Conservation (phyloP, 2,329 filamentous ascomycete genomes). For the Talaromyces sp. region DNA sequence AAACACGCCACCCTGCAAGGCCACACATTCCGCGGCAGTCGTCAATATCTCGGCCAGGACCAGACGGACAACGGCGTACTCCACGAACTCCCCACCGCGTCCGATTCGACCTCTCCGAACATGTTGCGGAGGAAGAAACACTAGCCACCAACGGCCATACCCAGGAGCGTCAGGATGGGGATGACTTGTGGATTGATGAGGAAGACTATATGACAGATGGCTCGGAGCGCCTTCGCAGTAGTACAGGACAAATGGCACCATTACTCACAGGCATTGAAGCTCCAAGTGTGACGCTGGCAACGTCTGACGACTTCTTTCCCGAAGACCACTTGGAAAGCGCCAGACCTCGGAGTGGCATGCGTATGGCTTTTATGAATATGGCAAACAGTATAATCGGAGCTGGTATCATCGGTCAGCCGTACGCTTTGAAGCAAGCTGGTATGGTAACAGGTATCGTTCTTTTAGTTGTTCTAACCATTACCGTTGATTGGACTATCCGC, state of each 20-base stretch:
- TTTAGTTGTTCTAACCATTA: constrained; percentile 72
- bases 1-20: constrained; percentile 18
- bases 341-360: constrained; percentile 79
- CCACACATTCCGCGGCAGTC: constrained; percentile 35
- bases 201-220: constrained; percentile 58
- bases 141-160: constrained; percentile 30
- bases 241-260: constrained; percentile 56
- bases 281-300: constrained; percentile 71
- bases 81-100: constrained; percentile 66
- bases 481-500: constrained; percentile 95
- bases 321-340: constrained; percentile 59
- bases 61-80: constrained; percentile 44
- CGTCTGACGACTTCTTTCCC: constrained; percentile 53
- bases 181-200: constrained; percentile 51
- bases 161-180: constrained; percentile 28
- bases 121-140: constrained; percentile 27
- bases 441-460: constrained; percentile 75
- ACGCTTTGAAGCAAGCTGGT: constrained; percentile 91
- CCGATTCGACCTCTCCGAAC: constrained; percentile 57
- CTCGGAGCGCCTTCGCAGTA: constrained; percentile 35
- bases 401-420: constrained; percentile 78
- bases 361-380: constrained; percentile 98
- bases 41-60: constrained; percentile 39
- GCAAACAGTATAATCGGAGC: constrained; percentile 93
- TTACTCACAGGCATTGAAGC: constrained; percentile 80